Evolutionary conservation across 768 basidiomycete species (phyloP).

Genomic region (Solioccasus polychromus): DNA sequence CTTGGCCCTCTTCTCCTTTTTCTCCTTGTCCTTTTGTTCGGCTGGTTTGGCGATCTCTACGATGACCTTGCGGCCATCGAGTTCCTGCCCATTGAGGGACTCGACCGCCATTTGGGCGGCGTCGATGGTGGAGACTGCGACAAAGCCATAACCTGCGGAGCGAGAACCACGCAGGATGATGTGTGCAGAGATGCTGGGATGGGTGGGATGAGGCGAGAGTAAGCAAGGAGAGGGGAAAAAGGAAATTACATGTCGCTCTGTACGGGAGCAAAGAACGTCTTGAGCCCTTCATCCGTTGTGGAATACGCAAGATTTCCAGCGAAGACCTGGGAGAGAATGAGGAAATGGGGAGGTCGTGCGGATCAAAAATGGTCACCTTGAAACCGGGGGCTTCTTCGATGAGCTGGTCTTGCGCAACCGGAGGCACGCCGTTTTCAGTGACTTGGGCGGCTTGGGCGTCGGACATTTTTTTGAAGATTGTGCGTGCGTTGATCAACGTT

Average conservation of each 20-base stretch:
- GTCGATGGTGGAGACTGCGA: constrained; percentile 75
- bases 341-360: constrained; percentile 13
- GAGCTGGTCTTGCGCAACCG: constrained; percentile 63
- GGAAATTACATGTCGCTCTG: constrained; percentile 79
- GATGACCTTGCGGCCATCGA: constrained; percentile 85
- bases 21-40: constrained; percentile 79
- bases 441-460: constrained; percentile 86
- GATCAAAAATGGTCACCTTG: constrained; percentile 54
- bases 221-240: neutral
- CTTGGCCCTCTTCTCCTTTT: constrained; percentile 74
- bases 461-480: too few species aligned
- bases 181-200: constrained; percentile 70
- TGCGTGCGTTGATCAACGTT: too few species aligned
- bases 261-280: constrained; percentile 89
- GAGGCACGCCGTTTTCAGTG: constrained; percentile 81
- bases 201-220: constrained; percentile 7
- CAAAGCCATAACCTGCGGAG: constrained; percentile 92
- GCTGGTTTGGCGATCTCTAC: constrained; percentile 92
- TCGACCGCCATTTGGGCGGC: constrained; percentile 87
- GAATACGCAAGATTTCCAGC: constrained; percentile 94
- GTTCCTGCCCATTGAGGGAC: constrained; percentile 80
- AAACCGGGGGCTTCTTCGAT: constrained; percentile 73
- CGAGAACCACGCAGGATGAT: constrained; percentile 83
- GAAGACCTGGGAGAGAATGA: constrained; percentile 62
- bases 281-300: constrained; percentile 93